phyloP scores from a whole-genome alignment of 768 basidiomycete species.

The Termitomyces sp. region DNA sequence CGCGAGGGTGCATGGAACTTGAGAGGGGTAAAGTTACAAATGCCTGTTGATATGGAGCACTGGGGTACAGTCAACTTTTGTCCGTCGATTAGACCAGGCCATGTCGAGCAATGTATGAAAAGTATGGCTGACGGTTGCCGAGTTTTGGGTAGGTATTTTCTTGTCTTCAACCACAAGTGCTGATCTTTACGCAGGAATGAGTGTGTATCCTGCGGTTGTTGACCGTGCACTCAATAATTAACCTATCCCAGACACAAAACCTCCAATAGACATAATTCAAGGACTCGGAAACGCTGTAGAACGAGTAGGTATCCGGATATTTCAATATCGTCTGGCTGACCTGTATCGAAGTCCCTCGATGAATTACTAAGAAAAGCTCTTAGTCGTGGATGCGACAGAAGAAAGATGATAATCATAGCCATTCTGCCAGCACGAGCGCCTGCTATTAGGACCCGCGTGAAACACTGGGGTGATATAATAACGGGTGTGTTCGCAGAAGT shows the following conservation, averaged over 20 bases:
- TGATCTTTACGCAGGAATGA: conserved; percentile 6
- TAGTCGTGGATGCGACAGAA: neutral
- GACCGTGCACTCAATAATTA: neutral
- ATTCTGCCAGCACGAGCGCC: conserved; percentile 47
- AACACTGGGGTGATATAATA: conserved; percentile 48
- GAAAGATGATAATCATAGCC: conserved; percentile 34
- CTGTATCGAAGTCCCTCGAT: neutral
- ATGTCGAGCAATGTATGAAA: conserved; percentile 4
- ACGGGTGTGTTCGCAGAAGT: conserved; percentile 13
- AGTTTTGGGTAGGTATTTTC: neutral
- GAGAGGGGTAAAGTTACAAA: conserved; percentile 12
- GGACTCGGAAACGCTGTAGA: conserved; percentile 9
- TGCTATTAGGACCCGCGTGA: conserved; percentile 38
- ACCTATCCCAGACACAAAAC: neutral
- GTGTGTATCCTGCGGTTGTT: neutral
- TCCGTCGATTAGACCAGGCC: neutral
- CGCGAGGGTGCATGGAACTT: conserved; percentile 23
- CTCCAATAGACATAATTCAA: neutral
- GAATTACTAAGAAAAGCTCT: conserved; percentile 5
- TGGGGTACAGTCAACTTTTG: conserved; percentile 17
- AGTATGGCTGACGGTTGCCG: neutral
- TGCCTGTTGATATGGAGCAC: conserved; percentile 7
- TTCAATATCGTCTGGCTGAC: neutral
- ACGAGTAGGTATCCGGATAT: neutral
- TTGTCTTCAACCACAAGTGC: neutral